Conservation (phyloP, 495 filamentous ascomycete genomes). For the Astrocystis sublimbata region DNA sequence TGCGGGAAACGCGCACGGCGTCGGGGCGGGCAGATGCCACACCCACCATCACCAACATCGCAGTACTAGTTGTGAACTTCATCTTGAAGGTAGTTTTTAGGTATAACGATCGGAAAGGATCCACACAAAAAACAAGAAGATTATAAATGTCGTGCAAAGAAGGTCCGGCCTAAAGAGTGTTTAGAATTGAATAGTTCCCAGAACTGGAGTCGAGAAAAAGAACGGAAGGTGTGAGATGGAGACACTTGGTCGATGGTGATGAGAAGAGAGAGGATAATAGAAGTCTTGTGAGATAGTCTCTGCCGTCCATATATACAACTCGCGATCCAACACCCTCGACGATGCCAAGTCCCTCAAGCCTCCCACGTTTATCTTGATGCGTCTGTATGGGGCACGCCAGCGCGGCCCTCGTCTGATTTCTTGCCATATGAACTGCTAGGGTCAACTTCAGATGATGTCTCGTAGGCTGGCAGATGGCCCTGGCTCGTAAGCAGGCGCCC, state of each 20-base stretch:
- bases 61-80: constrained; percentile 46
- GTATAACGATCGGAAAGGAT: constrained; percentile 28
- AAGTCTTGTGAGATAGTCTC: neutral
- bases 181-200: constrained; percentile 44
- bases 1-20: constrained; percentile 31
- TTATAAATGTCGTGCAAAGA: constrained; percentile 17
- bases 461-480: constrained; percentile 14
- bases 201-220: constrained; percentile 46
- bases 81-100: constrained; percentile 37
- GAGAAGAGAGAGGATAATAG: constrained; percentile 11
- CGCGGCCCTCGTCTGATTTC: constrained; percentile 17
- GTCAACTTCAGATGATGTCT: constrained; percentile 17
- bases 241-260: constrained; percentile 32
- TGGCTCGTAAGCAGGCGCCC: constrained; percentile 10
- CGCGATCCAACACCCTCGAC: neutral
- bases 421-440: constrained; percentile 3
- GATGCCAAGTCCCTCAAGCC: neutral
- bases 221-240: constrained; percentile 28
- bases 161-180: constrained; percentile 44
- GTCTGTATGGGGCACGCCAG: constrained; percentile 22
- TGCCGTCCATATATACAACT: constrained; percentile 7
- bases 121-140: constrained; percentile 13
- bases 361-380: constrained; percentile 16
- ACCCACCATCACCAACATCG: constrained; percentile 41
- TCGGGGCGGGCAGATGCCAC: constrained; percentile 36